A percentile compares a stretch with the other conserved stretches of the same genome.
Evolutionary conservation across 176 grass and related monocot species (phyloP).

Genomic region (Tuctoria greenei): DNA sequence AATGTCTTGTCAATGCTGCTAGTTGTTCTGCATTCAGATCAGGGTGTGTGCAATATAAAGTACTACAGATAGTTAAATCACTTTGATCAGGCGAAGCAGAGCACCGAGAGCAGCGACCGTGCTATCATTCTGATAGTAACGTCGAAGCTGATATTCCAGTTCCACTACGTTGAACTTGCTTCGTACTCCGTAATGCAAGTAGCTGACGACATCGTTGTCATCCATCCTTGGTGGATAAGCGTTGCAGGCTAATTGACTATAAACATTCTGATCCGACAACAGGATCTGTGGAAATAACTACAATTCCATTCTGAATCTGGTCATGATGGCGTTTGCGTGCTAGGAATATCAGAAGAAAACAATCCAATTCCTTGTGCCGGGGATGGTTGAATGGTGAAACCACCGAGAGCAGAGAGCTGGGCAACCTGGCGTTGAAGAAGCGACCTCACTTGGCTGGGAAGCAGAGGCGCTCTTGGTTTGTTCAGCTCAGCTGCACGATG

Average conservation of each 20-base stretch:
- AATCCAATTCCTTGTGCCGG: background rate
- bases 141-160: slow-evolving; percentile 32
- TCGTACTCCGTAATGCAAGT: slow-evolving; percentile 34
- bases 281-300: background rate
- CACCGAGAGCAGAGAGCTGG: background rate
- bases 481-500: background rate
- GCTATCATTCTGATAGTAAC: slow-evolving; percentile 43
- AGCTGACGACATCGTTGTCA: slow-evolving; percentile 18
- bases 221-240: slow-evolving; percentile 1
- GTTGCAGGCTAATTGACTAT: background rate
- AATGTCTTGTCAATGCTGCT: background rate
- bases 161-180: slow-evolving; percentile 32
- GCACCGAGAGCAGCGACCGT: background rate
- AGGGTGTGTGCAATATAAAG: no score
- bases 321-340: background rate
- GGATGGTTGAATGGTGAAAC: background rate
- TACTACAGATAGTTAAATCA: no score
- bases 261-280: background rate
- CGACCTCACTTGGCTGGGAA: slow-evolving; percentile 3
- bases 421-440: background rate
- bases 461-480: background rate
- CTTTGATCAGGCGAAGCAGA: slow-evolving; percentile 15
- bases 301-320: background rate
- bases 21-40: background rate
- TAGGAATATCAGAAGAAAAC: background rate